Evolutionary conservation across 2,329 filamentous ascomycete genomes (phyloP).

Genomic region (Cucurbitaria berberidis): DNA sequence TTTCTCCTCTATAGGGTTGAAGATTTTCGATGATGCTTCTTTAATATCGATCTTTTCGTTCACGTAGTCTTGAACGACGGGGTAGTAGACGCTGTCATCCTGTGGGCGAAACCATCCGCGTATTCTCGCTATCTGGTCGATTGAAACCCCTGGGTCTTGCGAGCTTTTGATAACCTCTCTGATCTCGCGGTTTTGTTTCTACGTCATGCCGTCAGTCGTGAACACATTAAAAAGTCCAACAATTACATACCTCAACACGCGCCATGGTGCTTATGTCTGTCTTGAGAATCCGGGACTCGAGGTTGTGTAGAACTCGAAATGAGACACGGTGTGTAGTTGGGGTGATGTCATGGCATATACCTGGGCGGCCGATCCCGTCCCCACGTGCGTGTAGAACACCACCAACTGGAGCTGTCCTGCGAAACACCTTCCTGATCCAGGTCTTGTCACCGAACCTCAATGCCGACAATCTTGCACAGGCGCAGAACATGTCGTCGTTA

Average conservation of each 20-base stretch:
- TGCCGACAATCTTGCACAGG: too few relatives aligned
- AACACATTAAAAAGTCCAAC: too few relatives aligned
- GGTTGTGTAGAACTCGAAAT: background rate
- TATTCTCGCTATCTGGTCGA: slow-evolving; percentile 39
- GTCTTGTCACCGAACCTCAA: background rate
- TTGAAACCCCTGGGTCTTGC: slow-evolving; percentile 21
- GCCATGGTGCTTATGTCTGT: background rate
- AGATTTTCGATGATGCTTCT: slow-evolving; percentile 23
- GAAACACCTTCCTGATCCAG: background rate
- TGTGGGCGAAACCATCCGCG: slow-evolving; percentile 40
- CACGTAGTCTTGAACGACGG: slow-evolving; percentile 33
- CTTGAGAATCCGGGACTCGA: background rate
- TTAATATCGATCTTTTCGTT: slow-evolving; percentile 18
- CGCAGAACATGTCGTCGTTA: background rate
- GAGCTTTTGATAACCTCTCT: slow-evolving; percentile 22
- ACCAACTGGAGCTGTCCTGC: background rate
- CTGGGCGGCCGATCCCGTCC: background rate
- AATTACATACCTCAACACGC: slow-evolving; percentile 1
- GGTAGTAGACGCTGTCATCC: slow-evolving; percentile 28
- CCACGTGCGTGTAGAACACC: background rate
- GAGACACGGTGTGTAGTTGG: background rate
- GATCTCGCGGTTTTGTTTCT: slow-evolving; percentile 30
- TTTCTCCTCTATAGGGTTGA: slow-evolving; percentile 34
- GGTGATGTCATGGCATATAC: background rate
- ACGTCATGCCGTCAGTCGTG: slow-evolving; percentile 2